Evolutionary conservation across 2,329 filamentous ascomycete species (phyloP), one percentile per base, ranked within the genome.

Genomic region (Geoglossum cookeanum): DNA sequence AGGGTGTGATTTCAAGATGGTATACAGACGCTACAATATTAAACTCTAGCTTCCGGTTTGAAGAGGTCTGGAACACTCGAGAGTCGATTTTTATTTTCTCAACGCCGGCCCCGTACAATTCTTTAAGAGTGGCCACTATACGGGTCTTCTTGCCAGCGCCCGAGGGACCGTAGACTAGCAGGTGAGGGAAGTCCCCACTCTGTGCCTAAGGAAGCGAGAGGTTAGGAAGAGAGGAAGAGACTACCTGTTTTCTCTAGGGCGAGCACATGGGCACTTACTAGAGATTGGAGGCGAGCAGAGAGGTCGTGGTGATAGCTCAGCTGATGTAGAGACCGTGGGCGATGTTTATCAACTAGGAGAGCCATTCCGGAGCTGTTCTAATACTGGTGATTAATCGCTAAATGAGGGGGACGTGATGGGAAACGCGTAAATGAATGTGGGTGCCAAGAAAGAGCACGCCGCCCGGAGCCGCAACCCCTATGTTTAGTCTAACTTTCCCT

Each of bases 31-130:
- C 83, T 57, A 98, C 92, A 62, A 98, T 94, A 73, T 96, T 98
- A 79, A 98, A 98, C 72, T 98, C 92, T 64, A 98, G 84, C 72
- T 98, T 98, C 68, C 92, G 88, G 70, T 95, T 97, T 67, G 84
- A 85, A 27, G 82, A 90, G 0, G 92, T 97, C 71, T 95, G 90
- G 74, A 98, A 98, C 59, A 96, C 85, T 62, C 92, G 86, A 11
- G 89, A 87, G 68, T 98, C 92, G 71, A 98, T 97, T 74, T 97
- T 97, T 77, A 98, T 98, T 77, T 96, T 97, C 68, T 98, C 94
- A n/a, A 95, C 92, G 48, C 92, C 91, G 0, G 91, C 84, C 0
- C 92, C 92, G 70, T 92, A 98, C 6, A 98, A 78, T 67, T 96
- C 91, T 69, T 95, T 94, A 3, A 98, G 74, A 0, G 91, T 97